Percentiles rank a stretch among this genome's conserved stretches.
phyloP scores from a whole-genome alignment of 1,284 basidiomycete genomes.

The Pyrrhoderma noxium region DNA sequence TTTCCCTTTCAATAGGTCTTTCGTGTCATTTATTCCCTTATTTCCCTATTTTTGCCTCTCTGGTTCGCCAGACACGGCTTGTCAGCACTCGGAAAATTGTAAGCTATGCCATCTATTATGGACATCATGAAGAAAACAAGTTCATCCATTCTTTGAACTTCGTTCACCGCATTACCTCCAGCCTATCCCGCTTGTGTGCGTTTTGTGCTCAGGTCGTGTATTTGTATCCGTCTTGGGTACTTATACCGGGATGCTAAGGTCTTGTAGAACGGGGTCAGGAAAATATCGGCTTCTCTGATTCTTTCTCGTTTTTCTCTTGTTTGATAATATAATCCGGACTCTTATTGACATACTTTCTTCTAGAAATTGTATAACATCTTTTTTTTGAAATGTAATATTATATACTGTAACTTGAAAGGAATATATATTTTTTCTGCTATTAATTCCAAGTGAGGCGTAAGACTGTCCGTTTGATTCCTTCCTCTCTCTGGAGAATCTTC shows the following conservation, averaged over 20 bases:
- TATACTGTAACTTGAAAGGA: too few species aligned
- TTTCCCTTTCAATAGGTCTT: neutral
- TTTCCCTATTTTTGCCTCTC: neutral
- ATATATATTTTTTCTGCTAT: neutral
- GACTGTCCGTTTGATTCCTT: constrained; percentile 61
- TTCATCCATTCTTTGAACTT: constrained; percentile 80
- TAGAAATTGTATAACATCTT: neutral
- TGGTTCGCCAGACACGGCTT: neutral
- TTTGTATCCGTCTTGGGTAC: constrained; percentile 43
- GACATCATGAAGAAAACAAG: constrained; percentile 53
- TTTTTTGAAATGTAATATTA: neutral
- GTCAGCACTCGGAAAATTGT: constrained; percentile 24
- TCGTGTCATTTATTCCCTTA: neutral
- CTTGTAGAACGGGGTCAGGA: constrained; percentile 42
- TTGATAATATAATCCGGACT: neutral
- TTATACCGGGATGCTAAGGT: constrained; percentile 31
- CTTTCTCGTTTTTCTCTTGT: constrained; percentile 1
- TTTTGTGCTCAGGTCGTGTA: constrained; percentile 26
- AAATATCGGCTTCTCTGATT: constrained; percentile 68
- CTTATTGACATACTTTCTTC: neutral
- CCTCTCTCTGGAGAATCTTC: constrained; percentile 48
- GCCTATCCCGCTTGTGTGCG: constrained; percentile 26
- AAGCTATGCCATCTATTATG: constrained; percentile 3
- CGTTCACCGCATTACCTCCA: constrained; percentile 29
- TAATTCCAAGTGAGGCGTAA: constrained; percentile 50